Conservation (phyloP, 2,329 filamentous ascomycete genomes). For the Aspergillus novoparasiticus region DNA sequence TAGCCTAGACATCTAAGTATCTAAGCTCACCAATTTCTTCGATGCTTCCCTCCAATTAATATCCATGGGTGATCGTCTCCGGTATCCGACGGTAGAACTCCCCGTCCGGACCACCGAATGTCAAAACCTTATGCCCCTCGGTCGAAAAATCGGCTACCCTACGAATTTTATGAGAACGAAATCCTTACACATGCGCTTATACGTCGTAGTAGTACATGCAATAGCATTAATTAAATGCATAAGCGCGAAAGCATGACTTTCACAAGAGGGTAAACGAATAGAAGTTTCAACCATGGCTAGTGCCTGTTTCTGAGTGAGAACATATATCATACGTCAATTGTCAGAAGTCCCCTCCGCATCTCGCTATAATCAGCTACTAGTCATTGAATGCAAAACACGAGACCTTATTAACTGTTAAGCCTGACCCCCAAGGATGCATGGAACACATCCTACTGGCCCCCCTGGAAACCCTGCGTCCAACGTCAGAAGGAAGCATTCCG, state of each 20-base stretch:
- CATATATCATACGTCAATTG: not conserved
- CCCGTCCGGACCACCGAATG: not conserved
- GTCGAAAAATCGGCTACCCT: not conserved
- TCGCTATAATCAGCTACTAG: not conserved
- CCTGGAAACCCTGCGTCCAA: not conserved
- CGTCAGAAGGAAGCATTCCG: not conserved
- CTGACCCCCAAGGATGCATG: not conserved
- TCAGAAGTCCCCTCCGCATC: not conserved
- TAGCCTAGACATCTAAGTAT: not conserved
- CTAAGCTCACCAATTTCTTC: not conserved
- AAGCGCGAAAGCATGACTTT: not conserved
- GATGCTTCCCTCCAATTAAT: not conserved
- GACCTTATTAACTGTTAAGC: not conserved
- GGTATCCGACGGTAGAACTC: not conserved
- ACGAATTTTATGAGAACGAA: not conserved
- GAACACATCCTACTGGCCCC: not conserved
- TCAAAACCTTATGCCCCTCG: not conserved
- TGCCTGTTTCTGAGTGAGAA: not conserved
- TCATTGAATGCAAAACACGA: not conserved
- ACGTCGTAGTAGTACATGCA: not conserved
- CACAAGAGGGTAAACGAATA: not conserved
- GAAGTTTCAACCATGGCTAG: not conserved
- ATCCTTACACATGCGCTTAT: too few species aligned
- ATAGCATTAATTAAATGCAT: not conserved
- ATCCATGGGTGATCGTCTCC: not conserved